phyloP scores from a whole-genome alignment of 2,329 filamentous ascomycete species.

The Mycosphaerella sp. region DNA sequence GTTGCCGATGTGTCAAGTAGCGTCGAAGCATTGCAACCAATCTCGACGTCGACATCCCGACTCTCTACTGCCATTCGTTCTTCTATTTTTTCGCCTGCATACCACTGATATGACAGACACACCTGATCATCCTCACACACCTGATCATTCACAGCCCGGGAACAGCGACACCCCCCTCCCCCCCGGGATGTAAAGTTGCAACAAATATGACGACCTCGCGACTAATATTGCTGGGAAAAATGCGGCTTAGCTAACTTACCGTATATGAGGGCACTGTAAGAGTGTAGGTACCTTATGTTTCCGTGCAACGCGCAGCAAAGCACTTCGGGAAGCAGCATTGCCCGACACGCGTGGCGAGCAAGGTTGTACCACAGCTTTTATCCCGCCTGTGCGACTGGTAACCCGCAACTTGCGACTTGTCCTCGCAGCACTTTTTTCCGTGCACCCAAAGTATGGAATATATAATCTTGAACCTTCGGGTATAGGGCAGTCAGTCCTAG shows the following conservation, averaged over 20 bases:
- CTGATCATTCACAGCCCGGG: background rate
- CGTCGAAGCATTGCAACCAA: background rate
- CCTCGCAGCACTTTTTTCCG: too few species aligned
- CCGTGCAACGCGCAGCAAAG: background rate
- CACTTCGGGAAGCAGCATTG: background rate
- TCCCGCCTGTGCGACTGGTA: background rate
- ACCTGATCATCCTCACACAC: background rate
- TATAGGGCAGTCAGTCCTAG: too few species aligned
- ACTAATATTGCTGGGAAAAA: background rate
- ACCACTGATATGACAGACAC: background rate
- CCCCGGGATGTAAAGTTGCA: background rate
- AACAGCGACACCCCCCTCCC: background rate
- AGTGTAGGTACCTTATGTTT: background rate
- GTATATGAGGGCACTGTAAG: too few species aligned
- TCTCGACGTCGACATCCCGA: background rate
- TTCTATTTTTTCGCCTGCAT: background rate
- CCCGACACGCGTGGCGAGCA: background rate
- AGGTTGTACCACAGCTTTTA: background rate
- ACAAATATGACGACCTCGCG: too few species aligned
- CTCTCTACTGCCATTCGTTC: slow-evolving; percentile 2
- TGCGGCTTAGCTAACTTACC: background rate
- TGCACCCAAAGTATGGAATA: too few species aligned
- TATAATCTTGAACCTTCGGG: too few species aligned
- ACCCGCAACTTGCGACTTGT: too few species aligned
- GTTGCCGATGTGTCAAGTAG: background rate